phyloP scores from a whole-genome alignment of 148 eudicot species.

The Gaultheria prostrata region DNA sequence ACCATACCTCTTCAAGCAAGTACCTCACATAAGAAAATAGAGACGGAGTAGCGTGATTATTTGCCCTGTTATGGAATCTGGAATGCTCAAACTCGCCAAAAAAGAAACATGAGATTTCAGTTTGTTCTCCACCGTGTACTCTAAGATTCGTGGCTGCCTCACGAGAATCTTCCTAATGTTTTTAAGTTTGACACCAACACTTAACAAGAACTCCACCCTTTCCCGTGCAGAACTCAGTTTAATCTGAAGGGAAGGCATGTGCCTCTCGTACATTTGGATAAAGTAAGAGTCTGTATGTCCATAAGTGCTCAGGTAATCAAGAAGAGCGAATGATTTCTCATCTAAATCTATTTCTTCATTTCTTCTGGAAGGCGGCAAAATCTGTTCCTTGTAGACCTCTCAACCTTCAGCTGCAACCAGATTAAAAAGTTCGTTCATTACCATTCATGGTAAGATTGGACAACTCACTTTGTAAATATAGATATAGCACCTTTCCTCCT shows the following conservation, averaged over 20 bases:
- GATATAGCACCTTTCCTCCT: constrained; percentile 48
- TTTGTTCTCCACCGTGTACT: constrained; percentile 79
- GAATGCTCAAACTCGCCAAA: constrained; percentile 67
- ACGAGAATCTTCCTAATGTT: constrained; percentile 71
- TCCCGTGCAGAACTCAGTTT: constrained; percentile 75
- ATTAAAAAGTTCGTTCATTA: constrained; percentile 17
- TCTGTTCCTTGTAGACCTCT: constrained; percentile 43
- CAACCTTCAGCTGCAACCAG: constrained; percentile 50
- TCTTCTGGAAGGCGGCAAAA: constrained; percentile 67
- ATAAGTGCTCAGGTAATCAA: constrained; percentile 80
- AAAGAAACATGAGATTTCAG: constrained; percentile 85
- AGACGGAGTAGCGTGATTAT: constrained; percentile 85
- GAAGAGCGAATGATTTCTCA: constrained; percentile 83
- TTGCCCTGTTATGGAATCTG: constrained; percentile 74
- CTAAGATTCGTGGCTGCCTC: constrained; percentile 86
- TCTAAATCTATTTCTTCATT: constrained; percentile 78
- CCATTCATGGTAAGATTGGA: constrained; percentile 19
- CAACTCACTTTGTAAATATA: constrained; percentile 17
- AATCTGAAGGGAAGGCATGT: constrained; percentile 77
- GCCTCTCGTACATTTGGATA: constrained; percentile 79
- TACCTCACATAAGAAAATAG: constrained; percentile 78
- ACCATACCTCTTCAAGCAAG: constrained; percentile 88
- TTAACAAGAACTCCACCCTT: constrained; percentile 68
- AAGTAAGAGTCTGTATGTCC: constrained; percentile 82
- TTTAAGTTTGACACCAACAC: constrained; percentile 76